phyloP scores from a whole-genome alignment of 257 asterid species.

The Fraxinus cuspidata region DNA sequence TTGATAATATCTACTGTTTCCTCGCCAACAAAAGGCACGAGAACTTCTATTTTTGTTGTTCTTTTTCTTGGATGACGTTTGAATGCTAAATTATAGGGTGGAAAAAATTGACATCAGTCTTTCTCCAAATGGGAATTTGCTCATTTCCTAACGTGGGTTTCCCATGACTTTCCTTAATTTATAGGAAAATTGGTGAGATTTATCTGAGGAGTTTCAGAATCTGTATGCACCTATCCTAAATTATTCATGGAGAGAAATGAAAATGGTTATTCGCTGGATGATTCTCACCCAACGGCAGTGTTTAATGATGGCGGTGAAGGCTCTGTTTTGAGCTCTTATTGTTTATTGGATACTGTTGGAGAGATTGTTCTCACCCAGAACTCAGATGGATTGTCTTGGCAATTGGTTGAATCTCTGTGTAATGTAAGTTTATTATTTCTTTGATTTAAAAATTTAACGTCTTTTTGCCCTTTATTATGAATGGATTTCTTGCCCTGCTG shows the following conservation, averaged over 20 bases:
- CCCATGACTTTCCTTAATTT: conserved; percentile 18
- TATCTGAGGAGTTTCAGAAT: conserved; percentile 20
- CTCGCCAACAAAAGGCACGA: no score
- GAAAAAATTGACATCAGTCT: background rate
- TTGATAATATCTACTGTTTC: no score
- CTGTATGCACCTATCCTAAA: background rate
- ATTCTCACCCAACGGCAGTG: conserved; percentile 38
- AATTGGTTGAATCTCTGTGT: conserved; percentile 42
- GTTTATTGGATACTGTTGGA: conserved; percentile 66
- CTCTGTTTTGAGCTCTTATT: conserved; percentile 47
- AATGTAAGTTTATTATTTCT: conserved; percentile 44
- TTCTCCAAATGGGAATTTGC: background rate
- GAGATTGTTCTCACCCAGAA: conserved; percentile 63
- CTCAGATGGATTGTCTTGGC: conserved; percentile 72
- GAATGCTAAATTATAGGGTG: background rate
- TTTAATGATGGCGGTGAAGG: conserved; percentile 34
- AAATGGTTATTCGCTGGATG: conserved; percentile 35
- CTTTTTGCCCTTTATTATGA: background rate
- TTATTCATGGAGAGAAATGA: conserved; percentile 50
- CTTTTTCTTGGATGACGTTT: background rate
- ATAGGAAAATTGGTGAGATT: conserved; percentile 15
- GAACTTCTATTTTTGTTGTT: background rate
- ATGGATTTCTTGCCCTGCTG: conserved; percentile 11
- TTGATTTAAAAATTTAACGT: background rate
- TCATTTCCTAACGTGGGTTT: background rate